Percentiles rank a stretch among this genome's conserved stretches.
phyloP scores from a whole-genome alignment of 257 asterid genomes.

The Eustoma russellianum region DNA sequence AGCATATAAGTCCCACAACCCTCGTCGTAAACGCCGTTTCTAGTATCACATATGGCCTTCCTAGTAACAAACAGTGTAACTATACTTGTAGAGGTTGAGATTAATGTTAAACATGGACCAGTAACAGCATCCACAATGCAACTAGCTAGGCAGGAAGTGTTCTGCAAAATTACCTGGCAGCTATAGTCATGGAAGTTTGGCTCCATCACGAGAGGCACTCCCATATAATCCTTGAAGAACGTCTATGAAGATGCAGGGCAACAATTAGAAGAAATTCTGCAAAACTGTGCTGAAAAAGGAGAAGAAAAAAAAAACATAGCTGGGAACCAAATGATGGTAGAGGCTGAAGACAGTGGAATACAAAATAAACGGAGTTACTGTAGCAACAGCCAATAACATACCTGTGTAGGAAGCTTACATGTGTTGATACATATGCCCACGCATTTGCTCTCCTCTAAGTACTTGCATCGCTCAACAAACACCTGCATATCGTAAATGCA shows the following conservation, averaged over 20 bases:
- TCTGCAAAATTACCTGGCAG: conserved; percentile 53
- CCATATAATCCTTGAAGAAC: conserved; percentile 77
- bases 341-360: too few species aligned
- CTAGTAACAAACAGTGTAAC: background rate
- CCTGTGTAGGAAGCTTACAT: conserved; percentile 94
- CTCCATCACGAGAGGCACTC: conserved; percentile 76
- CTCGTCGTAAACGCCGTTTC: too few species aligned
- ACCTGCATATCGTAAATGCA: conserved; percentile 31
- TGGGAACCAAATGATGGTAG: too few species aligned
- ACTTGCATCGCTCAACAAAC: conserved; percentile 80
- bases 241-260: conserved; percentile 20
- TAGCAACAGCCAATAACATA: conserved; percentile 5
- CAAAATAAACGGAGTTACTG: too few species aligned
- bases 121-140: background rate
- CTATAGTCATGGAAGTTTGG: conserved; percentile 75
- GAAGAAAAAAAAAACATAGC: background rate
- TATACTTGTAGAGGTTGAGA: background rate
- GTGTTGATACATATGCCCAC: conserved; percentile 78
- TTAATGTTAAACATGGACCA: background rate
- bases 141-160: background rate
- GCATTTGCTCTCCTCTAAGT: conserved; percentile 89
- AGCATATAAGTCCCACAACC: background rate
- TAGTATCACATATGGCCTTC: background rate
- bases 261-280: background rate
- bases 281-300: background rate